phyloP scores from a whole-genome alignment of 1,284 basidiomycete genomes.

The Porodaedalea pini region DNA sequence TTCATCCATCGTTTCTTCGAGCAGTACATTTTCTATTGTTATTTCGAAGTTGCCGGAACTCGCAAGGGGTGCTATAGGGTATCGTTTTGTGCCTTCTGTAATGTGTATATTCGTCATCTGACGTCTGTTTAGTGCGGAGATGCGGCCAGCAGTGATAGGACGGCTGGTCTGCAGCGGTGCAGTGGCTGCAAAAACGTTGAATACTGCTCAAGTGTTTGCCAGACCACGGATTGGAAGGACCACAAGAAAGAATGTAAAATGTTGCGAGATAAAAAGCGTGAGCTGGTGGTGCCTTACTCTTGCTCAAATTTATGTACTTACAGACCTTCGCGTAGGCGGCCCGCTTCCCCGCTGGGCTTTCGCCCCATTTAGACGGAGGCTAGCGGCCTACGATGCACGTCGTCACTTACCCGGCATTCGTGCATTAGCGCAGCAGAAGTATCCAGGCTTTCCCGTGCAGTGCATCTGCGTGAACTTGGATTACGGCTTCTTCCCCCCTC shows the following conservation, averaged over 20 bases:
- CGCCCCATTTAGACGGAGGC: neutral
- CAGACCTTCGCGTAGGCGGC: neutral
- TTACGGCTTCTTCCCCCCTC: neutral
- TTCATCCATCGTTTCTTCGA: neutral
- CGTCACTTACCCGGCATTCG: neutral
- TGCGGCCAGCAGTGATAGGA: neutral
- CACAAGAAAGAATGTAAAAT: slow-evolving; percentile 1
- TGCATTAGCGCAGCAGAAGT: neutral
- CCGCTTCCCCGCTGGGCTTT: neutral
- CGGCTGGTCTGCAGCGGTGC: neutral
- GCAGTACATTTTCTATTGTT: neutral
- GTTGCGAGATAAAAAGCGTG: neutral
- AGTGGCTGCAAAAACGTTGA: neutral
- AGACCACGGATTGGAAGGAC: neutral
- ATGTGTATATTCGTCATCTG: neutral
- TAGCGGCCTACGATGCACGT: neutral
- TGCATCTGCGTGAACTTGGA: neutral
- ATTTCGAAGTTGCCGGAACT: neutral
- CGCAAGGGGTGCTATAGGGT: neutral
- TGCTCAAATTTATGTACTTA: neutral
- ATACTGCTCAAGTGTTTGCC: neutral
- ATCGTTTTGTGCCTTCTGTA: neutral
- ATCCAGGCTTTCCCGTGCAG: neutral
- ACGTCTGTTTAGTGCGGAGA: neutral
- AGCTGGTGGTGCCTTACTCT: neutral